These are phyloP conservation scores for Scedosporium boydii DNA, from an alignment of 2,329 filamentous ascomycete species.

Conservation along the genomic window DNA sequence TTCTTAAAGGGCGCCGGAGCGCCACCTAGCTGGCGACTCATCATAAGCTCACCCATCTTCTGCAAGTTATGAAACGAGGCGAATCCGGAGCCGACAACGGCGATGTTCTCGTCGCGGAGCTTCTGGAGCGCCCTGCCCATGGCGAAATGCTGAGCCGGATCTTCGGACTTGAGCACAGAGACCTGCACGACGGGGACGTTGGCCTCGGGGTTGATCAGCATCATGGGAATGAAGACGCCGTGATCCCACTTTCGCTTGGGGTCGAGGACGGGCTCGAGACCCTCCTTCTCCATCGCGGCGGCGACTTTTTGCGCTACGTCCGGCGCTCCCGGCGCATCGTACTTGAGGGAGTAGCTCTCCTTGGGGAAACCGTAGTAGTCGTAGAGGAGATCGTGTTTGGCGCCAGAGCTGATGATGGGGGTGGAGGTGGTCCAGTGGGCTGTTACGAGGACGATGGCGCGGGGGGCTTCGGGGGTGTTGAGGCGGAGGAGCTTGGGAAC, in stretches of 20 bases:
- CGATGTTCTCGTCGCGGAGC: slow-evolving; percentile 44
- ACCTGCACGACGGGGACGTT: slow-evolving; percentile 47
- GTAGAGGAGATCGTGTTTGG: slow-evolving; percentile 39
- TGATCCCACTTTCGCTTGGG: slow-evolving; percentile 44
- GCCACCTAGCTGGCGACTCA: slow-evolving; percentile 11
- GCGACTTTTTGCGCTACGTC: slow-evolving; percentile 39
- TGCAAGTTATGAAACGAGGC: slow-evolving; percentile 47
- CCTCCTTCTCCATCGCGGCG: slow-evolving; percentile 33
- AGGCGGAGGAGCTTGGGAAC: slow-evolving; percentile 48
- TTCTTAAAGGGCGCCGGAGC: slow-evolving; percentile 14
- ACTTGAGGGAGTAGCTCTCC: slow-evolving; percentile 44
- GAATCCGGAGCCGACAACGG: slow-evolving; percentile 51
- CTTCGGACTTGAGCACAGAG: slow-evolving; percentile 43
- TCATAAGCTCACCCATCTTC: slow-evolving; percentile 29
- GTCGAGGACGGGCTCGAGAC: slow-evolving; percentile 31
- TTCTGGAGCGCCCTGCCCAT: slow-evolving; percentile 42
- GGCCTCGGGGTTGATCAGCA: slow-evolving; percentile 42
- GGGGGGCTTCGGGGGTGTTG: slow-evolving; percentile 35
- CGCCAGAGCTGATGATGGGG: slow-evolving; percentile 41
- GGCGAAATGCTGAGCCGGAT: slow-evolving; percentile 35
- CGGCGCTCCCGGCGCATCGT: slow-evolving; percentile 46
- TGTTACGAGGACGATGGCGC: slow-evolving; percentile 46
- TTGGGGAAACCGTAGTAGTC: slow-evolving; percentile 52
- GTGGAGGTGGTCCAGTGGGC: slow-evolving; percentile 44
- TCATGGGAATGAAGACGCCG: slow-evolving; percentile 50